Base-by-base conservation (phyloP, 306 rosid genomes). In the Hippophae gyantsensis region DNA sequence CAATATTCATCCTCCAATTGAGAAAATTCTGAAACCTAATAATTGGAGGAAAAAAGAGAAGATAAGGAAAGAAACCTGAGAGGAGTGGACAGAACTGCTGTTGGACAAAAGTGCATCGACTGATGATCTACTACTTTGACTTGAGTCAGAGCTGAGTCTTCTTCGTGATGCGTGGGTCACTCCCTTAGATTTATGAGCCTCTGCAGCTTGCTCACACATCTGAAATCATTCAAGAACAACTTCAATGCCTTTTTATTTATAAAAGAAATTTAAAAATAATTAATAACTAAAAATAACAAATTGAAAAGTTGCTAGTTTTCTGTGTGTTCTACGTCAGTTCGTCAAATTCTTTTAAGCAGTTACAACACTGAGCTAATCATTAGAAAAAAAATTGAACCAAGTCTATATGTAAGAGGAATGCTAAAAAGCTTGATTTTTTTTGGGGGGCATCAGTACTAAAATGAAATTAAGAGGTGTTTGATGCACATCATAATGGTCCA, bases 161-260 rank as follows among this genome's bases (percentile, higher is more conserved):
- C 86, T 82, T 50, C 95, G 84, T 57, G 89, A 81, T 69, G 82
- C 74, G 74, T 81, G 83, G 54, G 78, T 72, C 45, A 5, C 70
- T 50, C 79, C 95, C 83, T 87, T 90, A 61, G 98, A 85, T 72
- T 83, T 83, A 84, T 83, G 96, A 50, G 94, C 92, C 70, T 85
- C 99, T 6, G 99, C 96, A 50, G 99, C 96, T 82, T 73, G 90
- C 79, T 92, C 99, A 71, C 99, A 88, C 81, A 92, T 88, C 98
- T 92, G 80, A 80, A 76, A 56, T 52, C 13, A 50, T 54, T 55
- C 69, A 0, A 65, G 69, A 0, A 65, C 47, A 3, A 48, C 63
- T 46, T 67, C 68, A 5, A 62, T 41, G 56, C 50, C 27, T 3
- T 53, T 57, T 42, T 44, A 13, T n/a, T 48, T 26, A 48, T 11